These are phyloP conservation scores for Boletus vermiculosoides DNA, from an alignment of 768 basidiomycete genomes.

Conservation along the genomic window DNA sequence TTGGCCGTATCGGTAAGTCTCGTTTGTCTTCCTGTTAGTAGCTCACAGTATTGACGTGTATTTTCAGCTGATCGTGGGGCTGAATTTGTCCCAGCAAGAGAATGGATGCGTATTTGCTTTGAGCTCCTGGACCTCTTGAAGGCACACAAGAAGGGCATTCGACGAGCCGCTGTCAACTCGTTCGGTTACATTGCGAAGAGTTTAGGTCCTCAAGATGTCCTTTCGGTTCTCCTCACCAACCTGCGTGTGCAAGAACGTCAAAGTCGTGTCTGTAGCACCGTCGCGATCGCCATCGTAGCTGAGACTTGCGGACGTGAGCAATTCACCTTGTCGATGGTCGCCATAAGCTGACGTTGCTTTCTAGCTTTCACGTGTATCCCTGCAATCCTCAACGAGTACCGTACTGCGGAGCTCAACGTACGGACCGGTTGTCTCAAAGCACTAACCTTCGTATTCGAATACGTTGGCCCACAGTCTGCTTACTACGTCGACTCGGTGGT, in stretches of 20 bases:
- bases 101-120: constrained; percentile 99
- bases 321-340: neutral
- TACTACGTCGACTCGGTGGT: constrained; percentile 98
- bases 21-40: neutral
- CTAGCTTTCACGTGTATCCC: constrained; percentile 97
- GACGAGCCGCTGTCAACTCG: constrained; percentile 97
- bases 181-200: constrained; percentile 99
- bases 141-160: constrained; percentile 98
- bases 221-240: constrained; percentile 94
- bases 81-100: constrained; percentile 96
- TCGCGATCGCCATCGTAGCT: constrained; percentile 94
- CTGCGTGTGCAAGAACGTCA: constrained; percentile 98
- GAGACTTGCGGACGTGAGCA: constrained; percentile 80
- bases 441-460: constrained; percentile 98
- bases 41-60: constrained; percentile 2
- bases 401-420: constrained; percentile 97
- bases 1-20: constrained; percentile 81
- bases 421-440: constrained; percentile 99
- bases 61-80: constrained; percentile 90
- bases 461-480: constrained; percentile 93
- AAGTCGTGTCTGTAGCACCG: constrained; percentile 96
- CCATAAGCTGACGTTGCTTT: constrained; percentile 12
- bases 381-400: constrained; percentile 97
- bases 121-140: constrained; percentile 95
- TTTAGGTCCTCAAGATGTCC: constrained; percentile 97